Percentiles rank a stretch among this genome's conserved stretches.
phyloP scores from a whole-genome alignment of 2,329 filamentous ascomycete species.

The Paecilomyces fulvus region DNA sequence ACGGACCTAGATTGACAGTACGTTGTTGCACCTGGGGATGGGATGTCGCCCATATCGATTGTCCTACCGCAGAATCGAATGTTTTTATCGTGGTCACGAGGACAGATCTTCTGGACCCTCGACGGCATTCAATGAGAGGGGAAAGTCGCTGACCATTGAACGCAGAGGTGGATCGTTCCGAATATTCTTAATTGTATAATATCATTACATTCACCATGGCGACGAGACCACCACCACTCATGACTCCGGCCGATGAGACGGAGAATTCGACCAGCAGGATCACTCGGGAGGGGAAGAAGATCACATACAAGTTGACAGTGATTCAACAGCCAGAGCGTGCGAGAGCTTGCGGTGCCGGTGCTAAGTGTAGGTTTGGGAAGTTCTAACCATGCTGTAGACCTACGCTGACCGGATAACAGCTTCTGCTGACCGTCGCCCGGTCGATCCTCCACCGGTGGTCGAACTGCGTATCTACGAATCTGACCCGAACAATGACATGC shows the following conservation, averaged over 20 bases:
- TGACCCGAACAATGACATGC: slow-evolving; percentile 44
- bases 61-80: not conserved
- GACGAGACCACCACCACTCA: slow-evolving; percentile 23
- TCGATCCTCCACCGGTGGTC: slow-evolving; percentile 91
- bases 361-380: slow-evolving; percentile 63
- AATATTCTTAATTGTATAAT: not conserved
- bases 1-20: not conserved
- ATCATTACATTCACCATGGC: slow-evolving; percentile 31
- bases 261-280: slow-evolving; percentile 45
- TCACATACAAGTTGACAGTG: slow-evolving; percentile 76
- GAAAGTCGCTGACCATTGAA: not conserved
- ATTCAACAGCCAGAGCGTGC: slow-evolving; percentile 93
- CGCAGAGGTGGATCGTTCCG: not conserved
- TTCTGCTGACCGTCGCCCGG: slow-evolving; percentile 79
- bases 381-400: slow-evolving; percentile 1
- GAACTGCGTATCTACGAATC: slow-evolving; percentile 78
- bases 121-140: not conserved
- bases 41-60: not conserved
- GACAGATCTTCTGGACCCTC: not conserved
- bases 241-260: slow-evolving; percentile 47
- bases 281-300: slow-evolving; percentile 65
- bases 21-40: not conserved
- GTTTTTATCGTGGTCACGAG: not conserved
- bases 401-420: slow-evolving; percentile 39
- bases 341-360: slow-evolving; percentile 87